Evolutionary conservation across 73 alveolate species (phyloP).

Genomic region (Paramecium tetraurelia): DNA sequence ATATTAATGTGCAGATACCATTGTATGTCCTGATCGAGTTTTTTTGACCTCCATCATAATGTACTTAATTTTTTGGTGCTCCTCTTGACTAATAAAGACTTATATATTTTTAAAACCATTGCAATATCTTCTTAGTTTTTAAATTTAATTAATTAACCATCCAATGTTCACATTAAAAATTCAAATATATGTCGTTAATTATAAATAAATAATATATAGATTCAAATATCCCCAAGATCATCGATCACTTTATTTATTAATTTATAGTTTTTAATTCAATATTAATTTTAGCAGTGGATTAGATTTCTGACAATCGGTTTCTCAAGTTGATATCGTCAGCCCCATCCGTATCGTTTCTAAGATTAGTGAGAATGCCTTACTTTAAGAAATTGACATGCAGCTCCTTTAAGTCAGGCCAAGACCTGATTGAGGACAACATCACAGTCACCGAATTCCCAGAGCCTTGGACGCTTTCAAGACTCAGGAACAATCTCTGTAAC

Average conservation of each 20-base stretch:
- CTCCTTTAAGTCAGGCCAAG: neutral
- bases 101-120: constrained; percentile 20
- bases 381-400: neutral
- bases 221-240: neutral
- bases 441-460: neutral
- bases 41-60: constrained; percentile 3
- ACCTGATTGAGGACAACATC: neutral
- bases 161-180: neutral
- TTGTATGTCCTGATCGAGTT: neutral
- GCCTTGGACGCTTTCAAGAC: neutral
- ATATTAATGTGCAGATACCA: neutral
- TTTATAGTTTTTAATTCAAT: neutral
- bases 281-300: neutral
- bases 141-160: neutral
- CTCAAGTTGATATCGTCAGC: neutral
- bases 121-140: neutral
- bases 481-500: neutral
- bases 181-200: constrained; percentile 1
- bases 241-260: neutral
- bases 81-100: constrained; percentile 48
- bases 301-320: neutral
- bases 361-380: neutral
- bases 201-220: neutral
- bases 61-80: constrained; percentile 12
- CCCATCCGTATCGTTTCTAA: constrained; percentile 21